Conservation (phyloP, 768 basidiomycete species). For the Cystoderma amianthinum region DNA sequence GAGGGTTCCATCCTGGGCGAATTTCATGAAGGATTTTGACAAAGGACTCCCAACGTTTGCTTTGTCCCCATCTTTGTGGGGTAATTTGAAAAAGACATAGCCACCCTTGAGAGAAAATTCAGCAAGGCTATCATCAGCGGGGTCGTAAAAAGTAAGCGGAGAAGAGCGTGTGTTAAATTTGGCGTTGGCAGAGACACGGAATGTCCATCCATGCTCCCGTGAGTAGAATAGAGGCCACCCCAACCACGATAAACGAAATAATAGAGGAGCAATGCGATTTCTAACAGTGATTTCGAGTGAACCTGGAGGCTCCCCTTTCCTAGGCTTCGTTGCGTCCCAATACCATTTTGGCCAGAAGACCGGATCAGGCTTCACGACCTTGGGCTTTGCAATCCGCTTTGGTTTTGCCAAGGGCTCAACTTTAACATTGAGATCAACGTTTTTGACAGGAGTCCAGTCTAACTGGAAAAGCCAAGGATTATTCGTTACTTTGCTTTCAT, state of each 20-base stretch:
- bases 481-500: slow-evolving; percentile 8
- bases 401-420: slow-evolving; percentile 11
- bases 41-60: slow-evolving; percentile 95
- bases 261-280: slow-evolving; percentile 75
- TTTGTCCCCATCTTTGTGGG: slow-evolving; percentile 92
- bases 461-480: slow-evolving; percentile 62
- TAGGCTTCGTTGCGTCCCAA: slow-evolving; percentile 79
- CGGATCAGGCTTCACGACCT: slow-evolving; percentile 33
- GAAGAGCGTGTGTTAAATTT: slow-evolving; percentile 38
- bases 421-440: background rate
- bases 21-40: slow-evolving; percentile 83
- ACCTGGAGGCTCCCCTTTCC: slow-evolving; percentile 58
- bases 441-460: slow-evolving; percentile 56
- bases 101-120: slow-evolving; percentile 40
- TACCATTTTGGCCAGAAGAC: slow-evolving; percentile 96
- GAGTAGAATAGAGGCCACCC: slow-evolving; percentile 82
- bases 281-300: slow-evolving; percentile 82
- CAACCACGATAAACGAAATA: slow-evolving; percentile 84
- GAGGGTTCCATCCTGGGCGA: slow-evolving; percentile 80
- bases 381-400: slow-evolving; percentile 21
- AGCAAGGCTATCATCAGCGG: slow-evolving; percentile 51
- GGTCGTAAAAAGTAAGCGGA: slow-evolving; percentile 53
- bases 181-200: slow-evolving; percentile 56
- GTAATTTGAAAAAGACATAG: slow-evolving; percentile 82
- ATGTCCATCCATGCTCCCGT: slow-evolving; percentile 87